Evolutionary conservation across 495 filamentous ascomycete species (phyloP), one percentile per base, ranked within the genome.

Genomic region (Ramalina intermedia): DNA sequence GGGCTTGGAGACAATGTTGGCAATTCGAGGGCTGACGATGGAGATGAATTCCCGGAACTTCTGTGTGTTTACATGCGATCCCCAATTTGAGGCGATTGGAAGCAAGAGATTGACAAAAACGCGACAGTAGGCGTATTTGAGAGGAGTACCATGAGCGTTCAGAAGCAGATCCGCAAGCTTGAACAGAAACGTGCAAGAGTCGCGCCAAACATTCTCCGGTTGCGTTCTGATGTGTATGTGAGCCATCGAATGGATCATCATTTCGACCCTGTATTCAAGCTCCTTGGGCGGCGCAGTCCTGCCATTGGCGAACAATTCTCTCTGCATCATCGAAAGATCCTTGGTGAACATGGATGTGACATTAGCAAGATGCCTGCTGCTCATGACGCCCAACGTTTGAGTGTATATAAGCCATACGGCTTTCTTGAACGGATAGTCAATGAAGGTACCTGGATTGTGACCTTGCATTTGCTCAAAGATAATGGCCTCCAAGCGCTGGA

Each of bases 341-440:
- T 63, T 63, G 47, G 93, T 65, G 60, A 93, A 99, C 20, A 85
- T 78, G 47, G 80, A 76, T 21, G 84, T 75, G 26, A 99, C 90
- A 51, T 78, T 85, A 24, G 77, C 67, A 63, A 99, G 94, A 59
- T 89, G 86, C 54, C 86, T 76, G 46, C 82, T 84, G 63, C 91
- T 94, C 88, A 99, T 95, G 21, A 85, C 88, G 13, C 91, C 91
- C 11, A 99, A 70, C 16, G 96, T 67, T 58, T 94, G 87, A 21
- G 83, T 81, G 57, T 94, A 95, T 12, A 96, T 80, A 47, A 82
- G 82, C 91, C 91, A 96, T 61, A 96, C 96, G 14, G 91, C 82
- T 67, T 88, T 76, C 51, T 85, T 82, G 7, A 95, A 73, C 5
- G 85, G 78, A 2, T 87, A 94, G 11, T 74, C 72, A 17, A 80